Evolutionary conservation across 768 basidiomycete species (phyloP).

Genomic region (Ramaria sp.): DNA sequence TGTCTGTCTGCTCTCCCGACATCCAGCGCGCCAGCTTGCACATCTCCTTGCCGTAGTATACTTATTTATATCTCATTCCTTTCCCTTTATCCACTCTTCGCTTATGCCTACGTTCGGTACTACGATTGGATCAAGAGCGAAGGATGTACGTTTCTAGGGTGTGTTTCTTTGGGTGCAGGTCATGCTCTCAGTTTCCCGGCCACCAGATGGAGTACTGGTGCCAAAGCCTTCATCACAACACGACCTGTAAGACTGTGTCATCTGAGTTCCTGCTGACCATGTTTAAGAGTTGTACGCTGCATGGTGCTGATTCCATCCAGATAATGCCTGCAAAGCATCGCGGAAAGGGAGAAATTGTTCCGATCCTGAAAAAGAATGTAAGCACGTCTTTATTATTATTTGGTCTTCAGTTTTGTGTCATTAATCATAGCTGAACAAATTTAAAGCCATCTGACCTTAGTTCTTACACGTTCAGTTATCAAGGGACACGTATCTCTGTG

Average conservation of each 20-base stretch:
- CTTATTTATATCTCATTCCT: conserved; percentile 70
- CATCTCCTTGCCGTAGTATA: conserved; percentile 54
- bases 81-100: conserved; percentile 71
- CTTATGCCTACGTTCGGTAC: conserved; percentile 85
- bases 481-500: conserved; percentile 83
- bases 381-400: conserved; percentile 9
- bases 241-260: conserved; percentile 37
- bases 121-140: conserved; percentile 86
- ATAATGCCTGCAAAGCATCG: conserved; percentile 73
- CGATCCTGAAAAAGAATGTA: conserved; percentile 47
- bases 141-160: conserved; percentile 96
- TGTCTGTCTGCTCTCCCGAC: conserved; percentile 54
- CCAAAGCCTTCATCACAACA: conserved; percentile 73
- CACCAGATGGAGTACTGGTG: conserved; percentile 80
- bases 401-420: conserved; percentile 19
- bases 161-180: conserved; percentile 69
- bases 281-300: conserved; percentile 45
- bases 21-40: conserved; percentile 60
- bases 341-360: conserved; percentile 85
- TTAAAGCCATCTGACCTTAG: conserved; percentile 32
- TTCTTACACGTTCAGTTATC: conserved; percentile 86
- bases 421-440: conserved; percentile 2
- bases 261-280: background rate
- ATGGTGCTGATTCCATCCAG: conserved; percentile 71
- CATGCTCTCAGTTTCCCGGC: conserved; percentile 90